These are phyloP conservation scores for Penicillium palitans DNA, from an alignment of 2,329 filamentous ascomycete species.

Conservation along the genomic window DNA sequence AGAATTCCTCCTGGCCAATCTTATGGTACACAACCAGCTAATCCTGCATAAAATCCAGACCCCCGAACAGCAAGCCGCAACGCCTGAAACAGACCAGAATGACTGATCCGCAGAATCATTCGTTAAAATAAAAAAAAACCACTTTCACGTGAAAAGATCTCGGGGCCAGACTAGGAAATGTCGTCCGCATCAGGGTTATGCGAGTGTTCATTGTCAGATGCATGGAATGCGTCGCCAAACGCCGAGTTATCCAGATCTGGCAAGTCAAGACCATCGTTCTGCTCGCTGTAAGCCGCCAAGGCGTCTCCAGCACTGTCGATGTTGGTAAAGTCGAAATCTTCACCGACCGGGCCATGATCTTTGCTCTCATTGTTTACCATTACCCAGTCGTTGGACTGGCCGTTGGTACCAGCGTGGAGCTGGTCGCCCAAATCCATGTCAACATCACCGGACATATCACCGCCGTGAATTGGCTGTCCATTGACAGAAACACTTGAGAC, in stretches of 20 bases:
- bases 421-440: conserved; percentile 57
- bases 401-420: conserved; percentile 41
- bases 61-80: conserved; percentile 8
- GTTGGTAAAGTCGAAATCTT: conserved; percentile 49
- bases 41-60: conserved; percentile 7
- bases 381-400: conserved; percentile 69
- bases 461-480: conserved; percentile 46
- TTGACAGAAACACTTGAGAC: conserved; percentile 53
- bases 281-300: conserved; percentile 65
- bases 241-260: conserved; percentile 75
- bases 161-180: conserved; percentile 34
- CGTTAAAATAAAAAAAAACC: conserved; percentile 15
- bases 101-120: conserved; percentile 7
- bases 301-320: conserved; percentile 70
- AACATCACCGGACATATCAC: conserved; percentile 29
- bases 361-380: conserved; percentile 66
- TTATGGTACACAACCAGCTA: conserved; percentile 11
- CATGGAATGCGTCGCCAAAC: conserved; percentile 80
- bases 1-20: neutral
- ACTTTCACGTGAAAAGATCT: conserved; percentile 12
- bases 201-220: conserved; percentile 49
- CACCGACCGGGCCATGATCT: conserved; percentile 38
- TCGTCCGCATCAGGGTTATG: conserved; percentile 44
- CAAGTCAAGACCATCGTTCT: conserved; percentile 53
- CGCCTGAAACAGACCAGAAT: conserved; percentile 2